Evolutionary conservation across 2,329 filamentous ascomycete species (phyloP).

Genomic region (Thelonectria rubi): DNA sequence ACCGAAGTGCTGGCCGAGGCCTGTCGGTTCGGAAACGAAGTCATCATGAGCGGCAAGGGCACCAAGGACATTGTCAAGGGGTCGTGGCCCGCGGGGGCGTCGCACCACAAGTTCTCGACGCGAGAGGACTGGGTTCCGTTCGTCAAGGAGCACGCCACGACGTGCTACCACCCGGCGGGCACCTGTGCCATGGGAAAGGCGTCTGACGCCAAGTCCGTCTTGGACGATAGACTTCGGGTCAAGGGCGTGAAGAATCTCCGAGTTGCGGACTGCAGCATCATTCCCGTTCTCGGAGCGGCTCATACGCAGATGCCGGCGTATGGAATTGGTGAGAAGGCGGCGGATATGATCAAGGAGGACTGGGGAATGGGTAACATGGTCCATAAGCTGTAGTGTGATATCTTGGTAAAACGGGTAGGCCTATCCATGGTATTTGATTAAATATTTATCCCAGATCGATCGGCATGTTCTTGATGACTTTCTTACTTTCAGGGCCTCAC

Average conservation of each 20-base stretch:
- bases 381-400: no score
- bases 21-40: constrained; percentile 67
- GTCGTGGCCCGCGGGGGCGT: constrained; percentile 63
- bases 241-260: constrained; percentile 60
- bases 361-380: constrained; percentile 19
- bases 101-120: constrained; percentile 61
- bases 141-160: constrained; percentile 66
- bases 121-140: constrained; percentile 64
- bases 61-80: constrained; percentile 68
- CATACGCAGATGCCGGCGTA: constrained; percentile 66
- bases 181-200: constrained; percentile 47
- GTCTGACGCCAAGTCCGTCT: constrained; percentile 61
- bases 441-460: no score
- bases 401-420: no score
- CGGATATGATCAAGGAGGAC: constrained; percentile 58
- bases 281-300: constrained; percentile 60
- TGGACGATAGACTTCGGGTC: constrained; percentile 62
- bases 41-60: constrained; percentile 64
- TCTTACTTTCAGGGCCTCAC: no score
- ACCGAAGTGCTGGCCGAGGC: constrained; percentile 68
- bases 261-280: constrained; percentile 62
- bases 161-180: constrained; percentile 54
- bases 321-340: constrained; percentile 62
- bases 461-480: no score
- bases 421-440: no score